Conservation (phyloP, 306 rosid species). For the Canavalia ensiformis region DNA sequence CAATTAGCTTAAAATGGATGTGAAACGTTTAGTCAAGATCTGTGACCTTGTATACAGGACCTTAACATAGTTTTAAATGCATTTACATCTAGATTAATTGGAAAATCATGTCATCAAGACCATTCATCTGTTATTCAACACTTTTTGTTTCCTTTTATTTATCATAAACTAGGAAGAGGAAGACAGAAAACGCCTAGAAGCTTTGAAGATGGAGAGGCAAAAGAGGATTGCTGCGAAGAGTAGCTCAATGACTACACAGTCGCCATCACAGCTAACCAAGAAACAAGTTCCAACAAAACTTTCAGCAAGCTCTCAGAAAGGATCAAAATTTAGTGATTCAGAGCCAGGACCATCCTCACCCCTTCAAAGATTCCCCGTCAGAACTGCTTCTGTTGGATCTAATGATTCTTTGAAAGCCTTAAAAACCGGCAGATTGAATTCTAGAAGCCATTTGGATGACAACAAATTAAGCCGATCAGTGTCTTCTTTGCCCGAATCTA, state of each 20-base stretch:
- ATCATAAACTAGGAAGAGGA: conserved; percentile 75
- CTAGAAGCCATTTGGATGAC: conserved; percentile 64
- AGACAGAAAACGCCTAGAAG: conserved; percentile 79
- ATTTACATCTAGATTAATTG: conserved; percentile 35
- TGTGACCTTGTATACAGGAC: conserved; percentile 25
- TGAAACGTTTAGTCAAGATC: conserved; percentile 30
- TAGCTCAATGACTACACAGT: conserved; percentile 58
- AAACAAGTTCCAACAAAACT: conserved; percentile 69
- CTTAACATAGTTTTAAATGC: conserved; percentile 21
- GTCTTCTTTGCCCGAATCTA: conserved; percentile 77
- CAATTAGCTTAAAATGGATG: conserved; percentile 39
- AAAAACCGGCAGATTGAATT: conserved; percentile 71
- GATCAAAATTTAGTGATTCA: conserved; percentile 90
- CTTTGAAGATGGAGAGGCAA: conserved; percentile 92
- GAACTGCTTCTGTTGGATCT: conserved; percentile 67
- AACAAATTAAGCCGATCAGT: conserved; percentile 76
- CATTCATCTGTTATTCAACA: conserved; percentile 38
- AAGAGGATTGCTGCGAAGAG: conserved; percentile 95
- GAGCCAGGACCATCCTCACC: conserved; percentile 93
- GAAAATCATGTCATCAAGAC: conserved; percentile 36
- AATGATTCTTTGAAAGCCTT: conserved; percentile 67
- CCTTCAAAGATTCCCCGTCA: conserved; percentile 67
- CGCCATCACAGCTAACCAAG: conserved; percentile 68
- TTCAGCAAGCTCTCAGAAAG: conserved; percentile 76
- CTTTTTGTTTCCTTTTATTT: conserved; percentile 25